These are phyloP conservation scores for Chimonanthus salicifolius DNA, from an alignment of 164 flowering plant genomes.

Conservation along the genomic window DNA sequence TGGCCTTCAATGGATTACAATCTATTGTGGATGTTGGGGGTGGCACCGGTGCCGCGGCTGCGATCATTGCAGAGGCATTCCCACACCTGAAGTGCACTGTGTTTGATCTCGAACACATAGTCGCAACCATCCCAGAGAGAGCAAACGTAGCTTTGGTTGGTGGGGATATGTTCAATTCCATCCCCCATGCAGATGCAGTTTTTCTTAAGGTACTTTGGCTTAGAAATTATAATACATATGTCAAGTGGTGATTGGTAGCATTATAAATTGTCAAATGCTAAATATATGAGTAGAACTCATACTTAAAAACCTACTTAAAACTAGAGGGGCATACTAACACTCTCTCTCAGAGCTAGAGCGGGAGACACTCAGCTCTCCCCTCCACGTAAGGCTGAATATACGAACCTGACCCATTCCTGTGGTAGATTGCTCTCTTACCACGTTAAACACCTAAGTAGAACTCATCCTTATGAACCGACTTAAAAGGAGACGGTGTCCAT, in stretches of 20 bases:
- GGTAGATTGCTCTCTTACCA: too few relatives aligned
- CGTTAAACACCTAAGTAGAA: too few relatives aligned
- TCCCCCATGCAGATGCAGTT: slow-evolving; percentile 9
- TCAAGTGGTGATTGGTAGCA: not conserved
- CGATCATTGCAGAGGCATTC: not conserved
- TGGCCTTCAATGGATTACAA: not conserved
- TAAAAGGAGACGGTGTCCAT: too few relatives aligned
- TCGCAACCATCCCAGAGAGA: not conserved
- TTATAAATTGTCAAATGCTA: not conserved
- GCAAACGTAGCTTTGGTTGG: not conserved
- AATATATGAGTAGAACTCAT: not conserved
- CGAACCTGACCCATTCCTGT: too few relatives aligned
- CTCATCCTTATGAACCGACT: too few relatives aligned
- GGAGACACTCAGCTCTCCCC: too few relatives aligned
- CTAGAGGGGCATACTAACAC: too few relatives aligned
- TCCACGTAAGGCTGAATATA: too few relatives aligned
- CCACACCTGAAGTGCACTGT: slow-evolving; percentile 1
- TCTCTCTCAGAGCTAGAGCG: too few relatives aligned
- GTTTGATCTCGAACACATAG: not conserved
- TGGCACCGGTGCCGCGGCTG: not conserved
- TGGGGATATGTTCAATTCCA: slow-evolving; percentile 8
- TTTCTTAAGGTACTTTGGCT: slow-evolving; percentile 5
- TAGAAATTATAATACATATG: too few relatives aligned
- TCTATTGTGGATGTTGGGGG: slow-evolving; percentile 5
- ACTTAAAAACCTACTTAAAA: too few relatives aligned